phyloP scores from a whole-genome alignment of 1,284 basidiomycete species.

The Pholiota adiposa region DNA sequence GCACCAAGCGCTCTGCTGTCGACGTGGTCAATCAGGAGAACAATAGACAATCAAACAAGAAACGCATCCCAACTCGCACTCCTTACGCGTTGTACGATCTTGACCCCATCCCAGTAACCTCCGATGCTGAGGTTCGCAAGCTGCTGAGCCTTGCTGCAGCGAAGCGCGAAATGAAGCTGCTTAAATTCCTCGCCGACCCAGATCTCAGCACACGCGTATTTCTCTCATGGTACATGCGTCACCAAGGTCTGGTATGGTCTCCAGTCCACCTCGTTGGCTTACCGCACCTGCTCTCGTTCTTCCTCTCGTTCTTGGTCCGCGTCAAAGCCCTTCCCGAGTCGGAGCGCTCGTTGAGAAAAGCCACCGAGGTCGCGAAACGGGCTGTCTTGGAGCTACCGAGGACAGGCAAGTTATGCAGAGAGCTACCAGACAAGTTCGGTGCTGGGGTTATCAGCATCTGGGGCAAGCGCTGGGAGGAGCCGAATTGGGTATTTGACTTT shows the following conservation, averaged over 20 bases:
- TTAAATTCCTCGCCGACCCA: conserved; percentile 61
- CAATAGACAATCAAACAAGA: conserved; percentile 9
- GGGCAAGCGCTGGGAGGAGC: conserved; percentile 40
- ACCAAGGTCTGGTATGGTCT: conserved; percentile 66
- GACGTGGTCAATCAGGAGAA: not conserved
- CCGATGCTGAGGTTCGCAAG: conserved; percentile 36
- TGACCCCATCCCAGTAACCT: conserved; percentile 28
- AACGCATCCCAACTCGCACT: conserved; percentile 29
- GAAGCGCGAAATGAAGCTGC: conserved; percentile 48
- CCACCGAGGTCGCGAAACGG: conserved; percentile 48
- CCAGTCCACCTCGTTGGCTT: conserved; percentile 47
- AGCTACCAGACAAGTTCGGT: conserved; percentile 60
- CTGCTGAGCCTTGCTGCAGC: conserved; percentile 38
- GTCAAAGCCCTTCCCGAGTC: conserved; percentile 53
- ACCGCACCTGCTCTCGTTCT: conserved; percentile 64
- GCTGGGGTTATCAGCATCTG: conserved; percentile 49
- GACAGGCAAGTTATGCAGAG: conserved; percentile 54
- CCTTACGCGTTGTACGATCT: conserved; percentile 36
- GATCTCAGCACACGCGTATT: conserved; percentile 57
- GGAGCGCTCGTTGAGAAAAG: conserved; percentile 50
- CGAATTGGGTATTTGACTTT: conserved; percentile 3
- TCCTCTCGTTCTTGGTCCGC: conserved; percentile 63
- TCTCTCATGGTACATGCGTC: conserved; percentile 65
- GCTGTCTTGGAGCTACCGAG: conserved; percentile 63
- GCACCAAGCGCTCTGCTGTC: not conserved